A percentile compares a stretch with the other conserved stretches of the same genome.
Evolutionary conservation across 2,329 filamentous ascomycete species (phyloP).

Genomic region (Pseudogymnoascus sp.): DNA sequence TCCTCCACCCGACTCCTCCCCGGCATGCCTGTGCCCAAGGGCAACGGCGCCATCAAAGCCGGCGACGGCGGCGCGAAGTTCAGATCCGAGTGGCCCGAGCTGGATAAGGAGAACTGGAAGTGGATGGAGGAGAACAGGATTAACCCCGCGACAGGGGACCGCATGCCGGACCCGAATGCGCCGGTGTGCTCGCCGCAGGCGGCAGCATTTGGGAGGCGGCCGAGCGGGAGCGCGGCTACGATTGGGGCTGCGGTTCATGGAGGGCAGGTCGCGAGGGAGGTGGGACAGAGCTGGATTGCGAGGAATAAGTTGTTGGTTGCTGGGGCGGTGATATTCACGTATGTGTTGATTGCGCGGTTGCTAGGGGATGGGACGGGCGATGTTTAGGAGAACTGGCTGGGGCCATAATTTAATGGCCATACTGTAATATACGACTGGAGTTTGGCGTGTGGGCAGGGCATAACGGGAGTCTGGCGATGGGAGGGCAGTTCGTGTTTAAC

Average conservation of each 20-base stretch:
- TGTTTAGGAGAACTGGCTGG: not conserved
- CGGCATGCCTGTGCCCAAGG: slow-evolving; percentile 51
- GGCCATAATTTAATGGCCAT: slow-evolving; percentile 1
- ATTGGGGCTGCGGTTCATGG: slow-evolving; percentile 69
- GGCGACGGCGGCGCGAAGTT: slow-evolving; percentile 93
- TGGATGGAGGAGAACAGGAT: slow-evolving; percentile 85
- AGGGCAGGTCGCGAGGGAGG: slow-evolving; percentile 66
- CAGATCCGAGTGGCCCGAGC: slow-evolving; percentile 77
- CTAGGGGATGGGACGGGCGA: slow-evolving; percentile 36
- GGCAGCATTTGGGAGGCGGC: slow-evolving; percentile 60
- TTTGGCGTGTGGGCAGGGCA: not conserved
- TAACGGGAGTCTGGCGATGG: not conserved
- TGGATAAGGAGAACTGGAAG: slow-evolving; percentile 82
- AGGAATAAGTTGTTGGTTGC: slow-evolving; percentile 72
- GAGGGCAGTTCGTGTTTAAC: not conserved
- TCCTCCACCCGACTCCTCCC: slow-evolving; percentile 50
- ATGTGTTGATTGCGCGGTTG: slow-evolving; percentile 74
- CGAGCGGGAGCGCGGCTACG: slow-evolving; percentile 46
- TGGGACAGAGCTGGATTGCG: slow-evolving; percentile 74
- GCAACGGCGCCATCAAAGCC: slow-evolving; percentile 73
- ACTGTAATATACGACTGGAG: slow-evolving; percentile 6
- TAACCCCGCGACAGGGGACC: slow-evolving; percentile 67
- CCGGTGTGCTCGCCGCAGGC: slow-evolving; percentile 53
- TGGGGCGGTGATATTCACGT: slow-evolving; percentile 66
- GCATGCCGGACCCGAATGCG: slow-evolving; percentile 45